Percentiles rank a stretch among this genome's conserved stretches.
Evolutionary conservation across 768 basidiomycete species (phyloP).

Genomic region (Trametes coccinea): DNA sequence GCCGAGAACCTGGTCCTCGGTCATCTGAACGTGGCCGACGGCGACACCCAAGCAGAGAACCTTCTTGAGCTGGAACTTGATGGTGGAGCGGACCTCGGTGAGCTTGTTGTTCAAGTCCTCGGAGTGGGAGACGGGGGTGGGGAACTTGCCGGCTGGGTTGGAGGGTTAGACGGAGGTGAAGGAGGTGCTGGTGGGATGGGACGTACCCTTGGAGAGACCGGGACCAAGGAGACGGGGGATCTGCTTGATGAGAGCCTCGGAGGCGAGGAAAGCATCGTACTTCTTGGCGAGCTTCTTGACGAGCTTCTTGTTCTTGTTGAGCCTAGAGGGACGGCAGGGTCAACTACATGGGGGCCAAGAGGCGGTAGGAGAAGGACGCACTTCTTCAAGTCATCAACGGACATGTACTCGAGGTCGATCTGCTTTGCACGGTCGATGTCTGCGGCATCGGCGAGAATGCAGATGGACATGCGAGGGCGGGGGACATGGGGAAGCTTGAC

Average conservation of each 20-base stretch:
- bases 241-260: slow-evolving; percentile 98
- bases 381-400: slow-evolving; percentile 99
- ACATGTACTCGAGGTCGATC: slow-evolving; percentile 98
- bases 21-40: slow-evolving; percentile 97
- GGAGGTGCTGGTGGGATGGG: not conserved
- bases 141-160: slow-evolving; percentile 92
- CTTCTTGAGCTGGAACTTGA: slow-evolving; percentile 99
- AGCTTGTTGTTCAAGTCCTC: slow-evolving; percentile 92
- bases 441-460: slow-evolving; percentile 98
- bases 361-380: slow-evolving; percentile 36
- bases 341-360: not conserved
- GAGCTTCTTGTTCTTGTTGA: slow-evolving; percentile 99
- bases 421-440: slow-evolving; percentile 99
- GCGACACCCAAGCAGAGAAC: slow-evolving; percentile 99
- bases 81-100: slow-evolving; percentile 94
- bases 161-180: not conserved
- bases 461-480: slow-evolving; percentile 98
- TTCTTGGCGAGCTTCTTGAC: slow-evolving; percentile 99
- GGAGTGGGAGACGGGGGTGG: slow-evolving; percentile 89
- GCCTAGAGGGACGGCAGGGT: slow-evolving; percentile 43
- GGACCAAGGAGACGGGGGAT: slow-evolving; percentile 99
- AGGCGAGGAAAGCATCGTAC: slow-evolving; percentile 98
- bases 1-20: slow-evolving; percentile 91
- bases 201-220: slow-evolving; percentile 95
- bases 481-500: slow-evolving; percentile 98